Base-by-base conservation (phyloP, 495 filamentous ascomycete species). In the Neurospora sp. region DNA sequence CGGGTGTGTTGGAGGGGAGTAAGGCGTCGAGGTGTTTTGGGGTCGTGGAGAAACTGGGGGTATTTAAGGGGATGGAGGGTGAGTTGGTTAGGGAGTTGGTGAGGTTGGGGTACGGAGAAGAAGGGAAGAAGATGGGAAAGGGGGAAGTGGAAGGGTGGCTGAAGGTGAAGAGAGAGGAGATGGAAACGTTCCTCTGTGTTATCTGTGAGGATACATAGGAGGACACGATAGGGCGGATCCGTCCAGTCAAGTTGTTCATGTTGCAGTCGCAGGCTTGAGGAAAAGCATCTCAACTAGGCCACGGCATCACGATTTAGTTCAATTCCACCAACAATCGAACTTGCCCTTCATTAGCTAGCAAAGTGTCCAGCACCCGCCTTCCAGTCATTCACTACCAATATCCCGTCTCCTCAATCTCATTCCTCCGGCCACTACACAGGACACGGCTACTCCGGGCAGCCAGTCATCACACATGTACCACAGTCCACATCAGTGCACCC, bases 61-160 rank as follows among this genome's bases (percentile, higher is more conserved):
- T 11, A 2, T 72, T 42, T 16, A 6, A 23, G n/a, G 41, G 40
- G 5, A 9, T 72, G 44, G 71, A 37, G 4, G 27, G 48, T 6
- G 41, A 72, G 44, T 42, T 72, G 23, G 48, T 46, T 16, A 54
- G 48, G 18, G 71, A 72, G 71, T 62, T 72, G 46, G 37, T 70
- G 46, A 54, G 46, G 46, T 11, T 54, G 10, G 46, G n/a, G 20
- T 54, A 54, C 20, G 46, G 4, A 54, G 20, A 54, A 54, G 46
- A 54, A 54, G 46, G 46, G 10, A 54, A 23, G 46, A 10, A 54
- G 8, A 54, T 23, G 46, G 20, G 20, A 5, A 54, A 54, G 10
- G 46, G 10, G 4, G 20, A 54, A 12, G 46, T 54, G 46, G 46
- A 54, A 23, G 46, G 46, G 20, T 54, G 46, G 20, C 46, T 54